Base-by-base conservation (phyloP, 1,284 basidiomycete species). In the Ustilago loliicola region DNA sequence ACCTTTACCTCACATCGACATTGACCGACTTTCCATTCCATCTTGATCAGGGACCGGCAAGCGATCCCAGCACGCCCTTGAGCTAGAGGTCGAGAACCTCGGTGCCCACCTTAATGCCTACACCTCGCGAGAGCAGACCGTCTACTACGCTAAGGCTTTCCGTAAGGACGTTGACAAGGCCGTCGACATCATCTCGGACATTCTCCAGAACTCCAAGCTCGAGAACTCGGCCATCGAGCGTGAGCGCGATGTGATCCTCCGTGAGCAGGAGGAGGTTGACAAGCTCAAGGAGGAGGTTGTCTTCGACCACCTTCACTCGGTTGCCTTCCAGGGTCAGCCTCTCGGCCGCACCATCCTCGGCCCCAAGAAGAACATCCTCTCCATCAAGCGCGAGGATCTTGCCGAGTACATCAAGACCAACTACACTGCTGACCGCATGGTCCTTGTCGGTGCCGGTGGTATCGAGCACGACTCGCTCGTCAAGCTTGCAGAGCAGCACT, bases 91-190 rank as follows among this genome's bases (percentile, higher is more conserved):
- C 54, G 96, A 99, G 89, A 97, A 98, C 89, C 90, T 98, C 73
- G 97, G 97, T 80, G 95, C 96, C 45, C 96, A 98, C 88, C 89
- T 99, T 72, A 98, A 99, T 87, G 96, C 97, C 63, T 99, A 98
- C 89, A 99, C 96, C 21, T 98, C 96, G 50, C 92, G 96, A 79
- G 96, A 99, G 89, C 96, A 99, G 89, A 99, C 97, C 34, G 96
- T 98, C 77, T 99, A 98, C 90, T 98, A 98, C 87, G 96, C 96
- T 86, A 98, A 98, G 91, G 93, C 94, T 86, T 99, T 99, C 91
- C 91, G 93, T 87, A 93, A 96, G 90, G 97, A 99, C 87, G 94
- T 98, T 23, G 91, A 92, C 36, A 90, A 91, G 70, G 92, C 94
- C 34, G 95, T 99, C 71, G 95, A 98, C 88, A 97, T 99, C 88